Base-by-base conservation (phyloP, 2,329 filamentous ascomycete genomes). In the Shiraia bambusicola region DNA sequence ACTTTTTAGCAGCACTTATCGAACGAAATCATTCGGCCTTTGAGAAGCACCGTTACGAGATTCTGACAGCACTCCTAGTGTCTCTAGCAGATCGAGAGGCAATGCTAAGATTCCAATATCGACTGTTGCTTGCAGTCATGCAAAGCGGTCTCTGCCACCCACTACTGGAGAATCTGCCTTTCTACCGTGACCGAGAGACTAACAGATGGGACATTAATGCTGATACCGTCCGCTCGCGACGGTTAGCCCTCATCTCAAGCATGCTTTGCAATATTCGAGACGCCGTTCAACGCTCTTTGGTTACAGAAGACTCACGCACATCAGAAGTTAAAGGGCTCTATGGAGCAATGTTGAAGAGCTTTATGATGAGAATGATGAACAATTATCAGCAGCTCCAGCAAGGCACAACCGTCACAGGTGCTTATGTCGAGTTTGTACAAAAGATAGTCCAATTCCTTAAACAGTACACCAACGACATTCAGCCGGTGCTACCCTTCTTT, bases 371-470 rank as follows among this genome's bases (percentile, higher is more conserved):
- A 1, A 83, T 85, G 80, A 82, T 79, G 56, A 66, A 66, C 27
- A 82, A 82, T 43, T 84, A 83, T 45, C 72, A 76, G 42, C 78
- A 81, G 45, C 66, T 82, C 10, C 52, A 63, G 17, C 67, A 72
- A 36, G 54, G 55, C 3, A 42, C 47, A 3, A 52, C 56, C 5
- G 70, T 72, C 3, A 74, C 74, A 34, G 77, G 80, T 9, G 69
- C 73, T 2, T 84, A 84, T 54, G 78, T 83, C 6, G 71, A 76
- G 8, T 84, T 85, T 54, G 80, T 84, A 4, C 82, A 85, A 44
- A 67, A 71, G 12, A 70, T 84, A 2, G 74, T 85, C 2, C 74
- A 76, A 14, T 77, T 78, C 46, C 62, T 84, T 33, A 81, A 84
- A 53, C 79, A 85, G 52, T 76, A 84, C 49, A 77, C 77, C 1